A percentile compares a stretch with the other conserved stretches of the same genome.
phyloP scores from a whole-genome alignment of 2,329 filamentous ascomycete genomes.

The Hansfordia pulvinata region DNA sequence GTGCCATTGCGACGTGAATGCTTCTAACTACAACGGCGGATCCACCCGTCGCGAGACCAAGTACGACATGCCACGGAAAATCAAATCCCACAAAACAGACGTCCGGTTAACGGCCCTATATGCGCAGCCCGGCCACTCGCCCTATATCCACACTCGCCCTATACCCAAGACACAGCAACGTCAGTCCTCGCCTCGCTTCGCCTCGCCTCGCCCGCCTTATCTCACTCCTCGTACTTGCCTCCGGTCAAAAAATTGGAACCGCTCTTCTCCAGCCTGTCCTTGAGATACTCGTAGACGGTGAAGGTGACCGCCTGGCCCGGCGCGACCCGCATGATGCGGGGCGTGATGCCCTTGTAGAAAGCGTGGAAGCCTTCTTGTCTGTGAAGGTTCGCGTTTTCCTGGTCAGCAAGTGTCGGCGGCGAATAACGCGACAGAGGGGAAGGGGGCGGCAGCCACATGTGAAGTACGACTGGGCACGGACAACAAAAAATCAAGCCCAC shows the following conservation, averaged over 20 bases:
- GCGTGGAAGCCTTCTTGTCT: slow-evolving; percentile 86
- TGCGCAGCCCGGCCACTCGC: no score
- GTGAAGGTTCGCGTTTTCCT: slow-evolving; percentile 11
- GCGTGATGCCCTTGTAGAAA: slow-evolving; percentile 99
- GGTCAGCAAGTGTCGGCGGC: no score
- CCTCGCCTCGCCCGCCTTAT: not conserved
- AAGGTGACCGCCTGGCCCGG: slow-evolving; percentile 78
- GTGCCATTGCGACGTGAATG: no score
- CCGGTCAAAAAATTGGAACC: slow-evolving; percentile 43
- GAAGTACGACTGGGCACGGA: not conserved
- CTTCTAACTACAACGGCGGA: no score
- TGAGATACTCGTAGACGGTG: slow-evolving; percentile 67
- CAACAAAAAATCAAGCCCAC: slow-evolving; percentile 12
- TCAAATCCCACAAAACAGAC: no score
- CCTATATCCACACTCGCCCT: no score
- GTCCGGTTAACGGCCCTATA: no score
- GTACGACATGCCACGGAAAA: no score
- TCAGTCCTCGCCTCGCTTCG: slow-evolving; percentile 3
- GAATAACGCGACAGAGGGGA: no score
- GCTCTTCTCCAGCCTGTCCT: slow-evolving; percentile 57
- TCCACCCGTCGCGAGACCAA: no score
- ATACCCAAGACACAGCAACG: no score
- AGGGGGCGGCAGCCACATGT: not conserved
- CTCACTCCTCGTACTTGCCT: slow-evolving; percentile 54
- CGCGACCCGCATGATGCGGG: slow-evolving; percentile 91